Conservation (phyloP, 2,329 filamentous ascomycete genomes). For the Fusarium protoensiforme region DNA sequence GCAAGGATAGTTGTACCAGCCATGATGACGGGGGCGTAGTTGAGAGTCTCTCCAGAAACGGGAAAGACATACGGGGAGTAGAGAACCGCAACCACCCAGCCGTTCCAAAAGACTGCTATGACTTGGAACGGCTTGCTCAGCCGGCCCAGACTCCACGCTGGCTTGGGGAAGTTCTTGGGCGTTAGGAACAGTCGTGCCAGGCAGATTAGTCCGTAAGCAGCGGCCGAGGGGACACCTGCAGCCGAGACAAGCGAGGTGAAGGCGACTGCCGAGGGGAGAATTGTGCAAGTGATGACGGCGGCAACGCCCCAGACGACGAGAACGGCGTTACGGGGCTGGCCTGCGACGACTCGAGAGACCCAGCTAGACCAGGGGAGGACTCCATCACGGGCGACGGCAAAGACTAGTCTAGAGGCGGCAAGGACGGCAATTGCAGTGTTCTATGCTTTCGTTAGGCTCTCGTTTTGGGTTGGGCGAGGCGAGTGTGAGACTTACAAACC, state of each 20-base stretch:
- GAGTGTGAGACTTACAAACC: conserved; percentile 56
- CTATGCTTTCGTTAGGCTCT: conserved; percentile 35
- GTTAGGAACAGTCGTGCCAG: conserved; percentile 60
- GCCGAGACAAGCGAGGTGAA: conserved; percentile 66
- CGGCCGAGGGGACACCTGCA: conserved; percentile 62
- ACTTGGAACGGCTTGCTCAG: conserved; percentile 59
- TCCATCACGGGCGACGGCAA: conserved; percentile 70
- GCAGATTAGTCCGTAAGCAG: conserved; percentile 63
- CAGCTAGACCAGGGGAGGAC: conserved; percentile 68
- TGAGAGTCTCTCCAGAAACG: conserved; percentile 54
- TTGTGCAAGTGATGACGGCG: conserved; percentile 67
- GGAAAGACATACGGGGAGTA: conserved; percentile 60
- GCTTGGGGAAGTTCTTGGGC: conserved; percentile 58
- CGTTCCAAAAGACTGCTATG: conserved; percentile 61
- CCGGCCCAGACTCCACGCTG: conserved; percentile 57
- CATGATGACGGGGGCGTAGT: conserved; percentile 65
- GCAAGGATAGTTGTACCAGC: conserved; percentile 60
- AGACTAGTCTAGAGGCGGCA: conserved; percentile 70
- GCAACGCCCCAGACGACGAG: conserved; percentile 67
- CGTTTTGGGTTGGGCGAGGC: background rate
- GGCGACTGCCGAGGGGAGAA: conserved; percentile 64
- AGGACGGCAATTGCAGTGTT: conserved; percentile 70
- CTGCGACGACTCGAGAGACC: conserved; percentile 65
- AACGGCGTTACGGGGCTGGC: conserved; percentile 70
- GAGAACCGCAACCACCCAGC: conserved; percentile 59